phyloP scores from a whole-genome alignment of 139 green algal genomes.

The Picochlorum sp. region DNA sequence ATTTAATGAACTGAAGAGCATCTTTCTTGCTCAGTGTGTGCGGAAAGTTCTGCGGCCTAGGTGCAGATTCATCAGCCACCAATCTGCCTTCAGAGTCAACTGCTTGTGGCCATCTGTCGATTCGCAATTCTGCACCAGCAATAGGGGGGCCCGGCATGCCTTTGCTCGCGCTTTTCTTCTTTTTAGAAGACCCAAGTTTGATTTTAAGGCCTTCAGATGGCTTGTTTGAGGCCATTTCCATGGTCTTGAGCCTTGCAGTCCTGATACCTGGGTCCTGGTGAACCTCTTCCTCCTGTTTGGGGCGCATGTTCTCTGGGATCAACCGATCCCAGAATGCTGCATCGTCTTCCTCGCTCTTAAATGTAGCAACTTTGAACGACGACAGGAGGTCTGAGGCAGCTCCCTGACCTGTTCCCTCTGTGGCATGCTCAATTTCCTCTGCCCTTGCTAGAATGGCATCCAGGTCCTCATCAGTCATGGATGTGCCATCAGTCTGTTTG shows the following conservation, averaged over 20 bases:
- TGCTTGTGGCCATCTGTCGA: conserved; percentile 52
- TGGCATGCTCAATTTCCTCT: conserved; percentile 54
- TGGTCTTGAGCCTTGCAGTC: conserved; percentile 24
- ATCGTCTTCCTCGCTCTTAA: conserved; percentile 81
- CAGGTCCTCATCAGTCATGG: conserved; percentile 73
- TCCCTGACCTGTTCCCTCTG: not conserved
- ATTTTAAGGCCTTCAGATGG: not conserved
- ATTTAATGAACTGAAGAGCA: conserved; percentile 56
- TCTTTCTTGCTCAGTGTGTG: conserved; percentile 40
- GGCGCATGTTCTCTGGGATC: conserved; percentile 59
- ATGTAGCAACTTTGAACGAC: conserved; percentile 81
- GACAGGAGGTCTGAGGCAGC: conserved; percentile 64
- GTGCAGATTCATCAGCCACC: not conserved
- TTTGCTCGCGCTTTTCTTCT: conserved; percentile 7
- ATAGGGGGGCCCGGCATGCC: conserved; percentile 45
- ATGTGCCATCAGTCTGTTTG: conserved; percentile 23
- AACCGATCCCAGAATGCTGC: conserved; percentile 85
- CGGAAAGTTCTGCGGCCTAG: conserved; percentile 15
- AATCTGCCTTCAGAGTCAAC: conserved; percentile 13
- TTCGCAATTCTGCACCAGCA: conserved; percentile 50
- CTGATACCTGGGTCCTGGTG: conserved; percentile 29
- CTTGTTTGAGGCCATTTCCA: conserved; percentile 9
- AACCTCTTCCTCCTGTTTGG: conserved; percentile 12
- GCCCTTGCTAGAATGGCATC: conserved; percentile 86
- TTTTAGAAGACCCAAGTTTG: not conserved